Evolutionary conservation across 2,329 filamentous ascomycete species (phyloP).

Genomic region (Grosmannia serpens): DNA sequence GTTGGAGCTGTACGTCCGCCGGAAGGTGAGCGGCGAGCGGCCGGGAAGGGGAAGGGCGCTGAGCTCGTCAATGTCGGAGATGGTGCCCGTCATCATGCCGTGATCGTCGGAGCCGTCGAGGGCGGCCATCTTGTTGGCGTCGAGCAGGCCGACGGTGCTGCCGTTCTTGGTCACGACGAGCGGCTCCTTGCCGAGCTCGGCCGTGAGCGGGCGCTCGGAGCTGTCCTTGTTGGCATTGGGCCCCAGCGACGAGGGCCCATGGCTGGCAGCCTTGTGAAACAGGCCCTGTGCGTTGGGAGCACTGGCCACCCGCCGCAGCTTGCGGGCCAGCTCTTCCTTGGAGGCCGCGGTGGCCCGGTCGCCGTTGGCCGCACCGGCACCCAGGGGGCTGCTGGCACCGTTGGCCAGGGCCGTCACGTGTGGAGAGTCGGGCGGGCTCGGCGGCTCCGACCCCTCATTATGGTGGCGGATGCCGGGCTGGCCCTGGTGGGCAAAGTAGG

Average conservation of each 20-base stretch:
- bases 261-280: slow-evolving; percentile 50
- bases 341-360: slow-evolving; percentile 63
- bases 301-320: slow-evolving; percentile 86
- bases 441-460: slow-evolving; percentile 85
- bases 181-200: slow-evolving; percentile 76
- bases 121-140: slow-evolving; percentile 24
- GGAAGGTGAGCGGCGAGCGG: slow-evolving; percentile 63
- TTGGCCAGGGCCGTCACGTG: slow-evolving; percentile 60
- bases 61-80: slow-evolving; percentile 38
- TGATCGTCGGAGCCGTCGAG: slow-evolving; percentile 14
- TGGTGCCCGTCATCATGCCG: slow-evolving; percentile 17
- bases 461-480: slow-evolving; percentile 87
- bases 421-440: slow-evolving; percentile 85
- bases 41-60: slow-evolving; percentile 55
- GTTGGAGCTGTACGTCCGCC: slow-evolving; percentile 95
- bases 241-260: background rate
- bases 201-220: slow-evolving; percentile 65
- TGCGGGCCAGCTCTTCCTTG: slow-evolving; percentile 89
- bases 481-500: slow-evolving; percentile 94
- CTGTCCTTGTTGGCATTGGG: slow-evolving; percentile 11
- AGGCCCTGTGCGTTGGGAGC: slow-evolving; percentile 94
- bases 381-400: slow-evolving; percentile 19
- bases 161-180: slow-evolving; percentile 46
- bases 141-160: slow-evolving; percentile 33
- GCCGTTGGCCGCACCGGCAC: slow-evolving; percentile 40